Evolutionary conservation across 1,284 basidiomycete species (phyloP).

Genomic region (Vanrija sp.): DNA sequence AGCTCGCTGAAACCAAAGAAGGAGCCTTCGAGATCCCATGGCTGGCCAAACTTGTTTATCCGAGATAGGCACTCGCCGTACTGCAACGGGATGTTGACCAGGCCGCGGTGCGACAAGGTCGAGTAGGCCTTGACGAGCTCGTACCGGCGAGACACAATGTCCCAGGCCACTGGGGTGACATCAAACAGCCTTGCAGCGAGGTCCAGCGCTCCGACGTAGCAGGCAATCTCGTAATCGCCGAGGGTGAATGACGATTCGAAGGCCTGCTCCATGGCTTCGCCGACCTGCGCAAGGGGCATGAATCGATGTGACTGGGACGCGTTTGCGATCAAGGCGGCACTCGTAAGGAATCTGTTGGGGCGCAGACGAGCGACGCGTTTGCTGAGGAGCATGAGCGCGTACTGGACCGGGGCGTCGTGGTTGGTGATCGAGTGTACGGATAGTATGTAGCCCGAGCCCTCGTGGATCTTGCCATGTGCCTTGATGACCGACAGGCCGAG

Average conservation of each 20-base stretch:
- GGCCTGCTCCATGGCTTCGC: slow-evolving; percentile 5
- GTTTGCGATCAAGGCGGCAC: slow-evolving; percentile 13
- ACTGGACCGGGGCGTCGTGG: slow-evolving; percentile 9
- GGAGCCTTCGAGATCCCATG: slow-evolving; percentile 24
- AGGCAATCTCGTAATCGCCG: slow-evolving; percentile 30
- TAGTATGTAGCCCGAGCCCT: slow-evolving; percentile 22
- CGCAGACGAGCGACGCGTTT: slow-evolving; percentile 7
- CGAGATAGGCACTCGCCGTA: slow-evolving; percentile 17
- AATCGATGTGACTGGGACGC: slow-evolving; percentile 19
- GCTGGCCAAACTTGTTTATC: neutral
- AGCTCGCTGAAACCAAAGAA: slow-evolving; percentile 16
- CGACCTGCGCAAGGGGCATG: neutral
- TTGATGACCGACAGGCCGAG: slow-evolving; percentile 23
- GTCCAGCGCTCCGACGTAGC: slow-evolving; percentile 24
- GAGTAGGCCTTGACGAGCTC: slow-evolving; percentile 21
- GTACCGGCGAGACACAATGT: slow-evolving; percentile 14
- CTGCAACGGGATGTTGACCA: slow-evolving; percentile 25
- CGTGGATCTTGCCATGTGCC: slow-evolving; percentile 13
- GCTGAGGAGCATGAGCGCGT: slow-evolving; percentile 9
- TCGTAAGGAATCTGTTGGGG: slow-evolving; percentile 15
- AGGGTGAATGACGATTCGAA: slow-evolving; percentile 21
- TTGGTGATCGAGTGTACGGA: slow-evolving; percentile 17
- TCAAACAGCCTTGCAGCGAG: slow-evolving; percentile 14
- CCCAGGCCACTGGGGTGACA: slow-evolving; percentile 7
- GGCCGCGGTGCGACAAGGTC: slow-evolving; percentile 7